These are phyloP conservation scores for Anaeramoeba flamelloides DNA, from an alignment of 78 protist species.

Conservation along the genomic window DNA sequence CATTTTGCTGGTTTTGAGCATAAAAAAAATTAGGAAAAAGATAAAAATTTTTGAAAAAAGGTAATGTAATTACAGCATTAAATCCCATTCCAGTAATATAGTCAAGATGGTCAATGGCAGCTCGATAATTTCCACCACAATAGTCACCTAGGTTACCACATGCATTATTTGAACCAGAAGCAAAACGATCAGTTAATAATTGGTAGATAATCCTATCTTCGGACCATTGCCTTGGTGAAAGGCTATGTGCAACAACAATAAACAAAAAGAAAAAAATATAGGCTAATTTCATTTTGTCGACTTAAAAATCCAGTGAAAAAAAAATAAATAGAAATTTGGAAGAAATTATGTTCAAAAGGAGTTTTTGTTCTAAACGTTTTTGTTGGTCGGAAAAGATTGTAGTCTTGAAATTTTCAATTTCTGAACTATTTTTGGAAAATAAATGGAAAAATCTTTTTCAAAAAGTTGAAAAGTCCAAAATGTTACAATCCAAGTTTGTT, in stretches of 20 bases:
- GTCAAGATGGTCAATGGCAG: constrained; percentile 39
- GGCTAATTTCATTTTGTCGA: neutral
- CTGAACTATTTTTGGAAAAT: too few relatives aligned
- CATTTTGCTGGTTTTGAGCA: neutral
- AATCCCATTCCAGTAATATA: constrained; percentile 75
- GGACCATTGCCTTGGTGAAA: constrained; percentile 24
- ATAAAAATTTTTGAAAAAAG: too few relatives aligned
- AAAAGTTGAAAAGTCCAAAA: too few relatives aligned
- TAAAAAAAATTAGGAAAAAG: too few relatives aligned
- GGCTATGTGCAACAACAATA: neutral
- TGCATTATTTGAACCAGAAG: constrained; percentile 9
- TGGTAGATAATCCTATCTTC: constrained; percentile 29
- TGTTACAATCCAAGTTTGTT: too few relatives aligned
- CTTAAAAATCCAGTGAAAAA: neutral
- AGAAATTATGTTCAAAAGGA: neutral
- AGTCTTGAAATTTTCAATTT: too few relatives aligned
- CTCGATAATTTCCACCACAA: constrained; percentile 76
- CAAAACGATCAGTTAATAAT: constrained; percentile 67
- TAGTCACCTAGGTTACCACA: constrained; percentile 34
- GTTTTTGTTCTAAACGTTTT: too few relatives aligned
- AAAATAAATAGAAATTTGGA: neutral
- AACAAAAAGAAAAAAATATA: neutral
- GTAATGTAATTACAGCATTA: too few relatives aligned
- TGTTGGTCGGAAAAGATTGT: too few relatives aligned
- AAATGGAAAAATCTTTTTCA: too few relatives aligned